Evolutionary conservation across 2,329 filamentous ascomycete species (phyloP).

Genomic region (Cercospora berteroae): DNA sequence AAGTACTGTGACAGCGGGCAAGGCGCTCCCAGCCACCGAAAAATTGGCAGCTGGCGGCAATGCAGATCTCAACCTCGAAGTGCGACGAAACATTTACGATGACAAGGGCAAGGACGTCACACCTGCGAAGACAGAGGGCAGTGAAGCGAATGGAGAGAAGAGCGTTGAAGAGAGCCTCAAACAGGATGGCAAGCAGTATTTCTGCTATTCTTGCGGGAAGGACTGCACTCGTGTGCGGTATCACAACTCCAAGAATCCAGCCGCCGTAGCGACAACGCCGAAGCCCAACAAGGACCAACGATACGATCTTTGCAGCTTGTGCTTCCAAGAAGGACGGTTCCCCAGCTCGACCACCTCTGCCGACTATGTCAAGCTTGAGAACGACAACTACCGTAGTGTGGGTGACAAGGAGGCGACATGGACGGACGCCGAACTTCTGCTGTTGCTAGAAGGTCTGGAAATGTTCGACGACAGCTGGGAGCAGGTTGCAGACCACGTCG

Average conservation of each 20-base stretch:
- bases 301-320: constrained; percentile 88
- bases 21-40: constrained; percentile 67
- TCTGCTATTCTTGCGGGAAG: constrained; percentile 88
- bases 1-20: constrained; percentile 64
- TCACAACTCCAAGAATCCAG: constrained; percentile 64
- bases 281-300: constrained; percentile 62
- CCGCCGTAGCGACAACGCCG: constrained; percentile 43
- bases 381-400: constrained; percentile 75
- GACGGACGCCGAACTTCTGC: constrained; percentile 85
- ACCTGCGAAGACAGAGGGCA: constrained; percentile 51
- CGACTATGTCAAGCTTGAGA: constrained; percentile 87
- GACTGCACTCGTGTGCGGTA: constrained; percentile 77
- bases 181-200: constrained; percentile 64
- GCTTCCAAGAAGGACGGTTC: constrained; percentile 80
- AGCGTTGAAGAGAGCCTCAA: constrained; percentile 58
- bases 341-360: constrained; percentile 73
- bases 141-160: constrained; percentile 67
- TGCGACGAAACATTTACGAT: constrained; percentile 94
- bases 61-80: constrained; percentile 82
- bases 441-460: constrained; percentile 86
- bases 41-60: constrained; percentile 67
- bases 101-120: constrained; percentile 81
- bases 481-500: constrained; percentile 86
- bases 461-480: constrained; percentile 95
- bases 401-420: constrained; percentile 82